Evolutionary conservation across 352 stramenopile species (phyloP), one percentile per base, ranked within the genome.

Genomic region (Globisporangium recalcitrans): DNA sequence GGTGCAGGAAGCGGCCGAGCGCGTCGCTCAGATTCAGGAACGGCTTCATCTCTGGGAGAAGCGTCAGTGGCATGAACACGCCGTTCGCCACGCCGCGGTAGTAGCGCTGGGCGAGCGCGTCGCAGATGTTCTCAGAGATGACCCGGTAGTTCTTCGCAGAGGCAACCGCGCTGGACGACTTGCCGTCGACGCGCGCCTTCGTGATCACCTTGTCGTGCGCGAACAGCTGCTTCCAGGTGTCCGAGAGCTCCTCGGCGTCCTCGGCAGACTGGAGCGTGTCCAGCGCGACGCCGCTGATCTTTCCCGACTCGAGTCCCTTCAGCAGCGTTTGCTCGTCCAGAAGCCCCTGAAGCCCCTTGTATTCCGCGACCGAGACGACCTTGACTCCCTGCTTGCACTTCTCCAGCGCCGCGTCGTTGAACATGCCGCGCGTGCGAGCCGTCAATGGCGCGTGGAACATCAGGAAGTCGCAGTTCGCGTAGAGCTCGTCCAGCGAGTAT

Each of bases 361-460:
- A 87, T 64, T 91, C 82, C 10, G 80, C 75, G 10, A 92, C 85
- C 0, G 80, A 88, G 29, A 98, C 70, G 59, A 99, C 78, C 34
- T 91, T 89, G 10, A 97, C 94, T 13, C 92, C 91, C 1, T 74
- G 66, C 68, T 97, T 97, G 81, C 97, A 98, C 40, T 88, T 77
- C 2, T 77, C 81, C 1, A 98, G 74, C 44, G 88, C 87, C 0
- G 77, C 68, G 26, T 71, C 82, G 66, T 85, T 72, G 63, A 98
- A 95, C 74, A 98, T 96, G 65, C 95, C 76, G 46, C 80, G 78
- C 40, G 97, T 95, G 14, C 88, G 77, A 32, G 90, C 96, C 46
- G 97, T 98, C 64, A 98, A 88, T 19, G 96, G 96, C 51, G 96
- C 95, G 75, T 99, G 97, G 70, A 99, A 89, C 26, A 82, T 90